Evolutionary conservation across 352 stramenopile genomes (phyloP).

Genomic region (Phytophthora crassamura): DNA sequence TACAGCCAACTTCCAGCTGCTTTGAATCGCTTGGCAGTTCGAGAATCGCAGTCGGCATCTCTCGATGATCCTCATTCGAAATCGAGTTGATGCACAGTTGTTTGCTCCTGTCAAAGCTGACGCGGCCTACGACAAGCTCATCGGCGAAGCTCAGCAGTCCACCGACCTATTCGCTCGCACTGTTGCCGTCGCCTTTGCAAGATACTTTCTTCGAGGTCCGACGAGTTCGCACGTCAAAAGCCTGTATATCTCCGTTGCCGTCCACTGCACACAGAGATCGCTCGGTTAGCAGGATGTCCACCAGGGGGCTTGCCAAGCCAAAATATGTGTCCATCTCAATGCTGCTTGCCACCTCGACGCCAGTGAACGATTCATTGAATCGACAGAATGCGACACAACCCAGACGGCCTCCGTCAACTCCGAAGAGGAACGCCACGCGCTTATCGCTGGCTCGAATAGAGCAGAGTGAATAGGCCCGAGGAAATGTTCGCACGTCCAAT

Average conservation of each 20-base stretch:
- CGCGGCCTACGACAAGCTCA: slow-evolving; percentile 26
- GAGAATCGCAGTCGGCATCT: slow-evolving; percentile 20
- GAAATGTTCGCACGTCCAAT: slow-evolving; percentile 17
- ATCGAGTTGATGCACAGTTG: slow-evolving; percentile 13
- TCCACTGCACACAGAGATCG: slow-evolving; percentile 25
- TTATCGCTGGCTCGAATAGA: slow-evolving; percentile 25
- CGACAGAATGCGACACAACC: slow-evolving; percentile 25
- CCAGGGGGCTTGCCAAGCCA: slow-evolving; percentile 10
- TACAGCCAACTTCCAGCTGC: slow-evolving; percentile 1
- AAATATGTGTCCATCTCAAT: slow-evolving; percentile 24
- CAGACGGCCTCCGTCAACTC: not conserved
- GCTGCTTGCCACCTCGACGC: slow-evolving; percentile 6
- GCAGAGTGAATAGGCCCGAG: slow-evolving; percentile 18
- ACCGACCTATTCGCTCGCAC: slow-evolving; percentile 14
- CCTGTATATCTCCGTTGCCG: slow-evolving; percentile 25
- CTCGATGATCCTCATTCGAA: slow-evolving; percentile 46
- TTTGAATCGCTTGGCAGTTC: too few relatives aligned
- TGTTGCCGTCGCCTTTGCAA: not conserved
- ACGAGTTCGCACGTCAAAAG: slow-evolving; percentile 28
- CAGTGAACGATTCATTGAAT: slow-evolving; percentile 34
- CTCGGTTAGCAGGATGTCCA: slow-evolving; percentile 31
- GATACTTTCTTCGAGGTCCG: slow-evolving; percentile 28
- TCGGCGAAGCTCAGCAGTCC: slow-evolving; percentile 29
- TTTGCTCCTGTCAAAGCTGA: not conserved
- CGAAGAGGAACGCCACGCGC: slow-evolving; percentile 26